A percentile compares a stretch with the other conserved stretches of the same genome.
Evolutionary conservation across 129 eudicot species (phyloP).

Genomic region (Flaveria brownii): DNA sequence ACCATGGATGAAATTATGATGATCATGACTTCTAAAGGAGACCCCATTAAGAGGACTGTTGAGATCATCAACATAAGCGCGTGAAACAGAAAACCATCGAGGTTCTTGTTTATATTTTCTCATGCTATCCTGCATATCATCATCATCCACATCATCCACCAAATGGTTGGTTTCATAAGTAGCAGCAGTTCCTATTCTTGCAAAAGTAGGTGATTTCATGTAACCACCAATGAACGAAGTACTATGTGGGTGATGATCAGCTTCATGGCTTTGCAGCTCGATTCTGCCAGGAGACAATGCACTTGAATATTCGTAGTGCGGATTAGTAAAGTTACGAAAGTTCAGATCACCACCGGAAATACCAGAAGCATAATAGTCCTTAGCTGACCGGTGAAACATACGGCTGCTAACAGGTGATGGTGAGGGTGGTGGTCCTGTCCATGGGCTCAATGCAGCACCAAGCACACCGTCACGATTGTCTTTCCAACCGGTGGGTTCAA

Average conservation of each 20-base stretch:
- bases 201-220: slow-evolving; percentile 43
- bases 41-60: slow-evolving; percentile 33
- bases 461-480: slow-evolving; percentile 44
- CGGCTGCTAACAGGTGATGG: slow-evolving; percentile 37
- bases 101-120: slow-evolving; percentile 32
- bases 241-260: slow-evolving; percentile 31
- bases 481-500: slow-evolving; percentile 51
- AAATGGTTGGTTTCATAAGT: slow-evolving; percentile 6
- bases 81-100: slow-evolving; percentile 55
- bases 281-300: slow-evolving; percentile 55
- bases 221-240: slow-evolving; percentile 32
- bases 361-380: slow-evolving; percentile 57
- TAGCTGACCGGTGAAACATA: slow-evolving; percentile 59
- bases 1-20: slow-evolving; percentile 9
- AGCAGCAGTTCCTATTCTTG: slow-evolving; percentile 15
- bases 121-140: slow-evolving; percentile 22
- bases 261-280: slow-evolving; percentile 71
- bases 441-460: slow-evolving; percentile 74
- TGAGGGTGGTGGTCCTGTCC: slow-evolving; percentile 39
- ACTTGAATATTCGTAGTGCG: slow-evolving; percentile 42
- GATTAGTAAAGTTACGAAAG: slow-evolving; percentile 35
- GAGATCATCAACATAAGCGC: slow-evolving; percentile 45
- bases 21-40: slow-evolving; percentile 28
- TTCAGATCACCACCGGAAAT: slow-evolving; percentile 27
- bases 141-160: slow-evolving; percentile 32